phyloP scores from a whole-genome alignment of 2,329 filamentous ascomycete species.

The Nothophaeocryptopus gaeumannii region DNA sequence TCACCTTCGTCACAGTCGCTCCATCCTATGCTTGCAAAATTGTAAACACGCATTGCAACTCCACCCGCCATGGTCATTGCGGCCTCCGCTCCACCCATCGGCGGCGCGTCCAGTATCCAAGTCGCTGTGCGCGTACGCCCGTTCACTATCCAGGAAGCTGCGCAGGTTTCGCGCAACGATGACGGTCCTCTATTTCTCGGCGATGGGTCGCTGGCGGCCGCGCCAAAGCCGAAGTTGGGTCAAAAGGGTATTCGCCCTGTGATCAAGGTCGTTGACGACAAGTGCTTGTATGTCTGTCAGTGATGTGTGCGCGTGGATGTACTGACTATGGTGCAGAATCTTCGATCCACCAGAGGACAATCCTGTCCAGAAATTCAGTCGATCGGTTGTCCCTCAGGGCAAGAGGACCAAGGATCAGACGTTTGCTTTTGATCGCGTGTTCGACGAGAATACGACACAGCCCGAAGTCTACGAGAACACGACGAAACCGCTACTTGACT shows the following conservation, averaged over 20 bases:
- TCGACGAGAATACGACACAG: conserved; percentile 91
- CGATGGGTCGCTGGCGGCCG: conserved; percentile 88
- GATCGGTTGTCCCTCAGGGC: conserved; percentile 69
- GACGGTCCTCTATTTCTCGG: conserved; percentile 91
- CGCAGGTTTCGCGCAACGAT: conserved; percentile 76
- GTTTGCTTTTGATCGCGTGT: conserved; percentile 93
- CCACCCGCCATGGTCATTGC: conserved; percentile 16
- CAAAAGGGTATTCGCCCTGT: conserved; percentile 85
- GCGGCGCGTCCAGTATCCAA: conserved; percentile 50
- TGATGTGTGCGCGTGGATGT: background rate
- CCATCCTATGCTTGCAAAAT: conserved; percentile 2
- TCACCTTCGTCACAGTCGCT: background rate
- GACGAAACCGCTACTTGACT: conserved; percentile 84
- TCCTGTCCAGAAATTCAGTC: conserved; percentile 81
- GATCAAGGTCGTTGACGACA: conserved; percentile 94
- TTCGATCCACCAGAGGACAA: conserved; percentile 97
- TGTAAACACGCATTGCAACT: conserved; percentile 11
- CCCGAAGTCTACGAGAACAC: conserved; percentile 94
- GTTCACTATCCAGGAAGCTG: conserved; percentile 85
- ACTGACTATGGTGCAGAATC: conserved; percentile 57
- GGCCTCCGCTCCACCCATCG: conserved; percentile 16
- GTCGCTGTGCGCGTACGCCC: conserved; percentile 61
- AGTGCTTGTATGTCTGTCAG: conserved; percentile 71
- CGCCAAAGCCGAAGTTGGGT: conserved; percentile 77
- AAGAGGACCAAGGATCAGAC: conserved; percentile 97